These are phyloP conservation scores for Eleusine coracana DNA, from an alignment of 176 grass and related monocot genomes.

Conservation along the genomic window DNA sequence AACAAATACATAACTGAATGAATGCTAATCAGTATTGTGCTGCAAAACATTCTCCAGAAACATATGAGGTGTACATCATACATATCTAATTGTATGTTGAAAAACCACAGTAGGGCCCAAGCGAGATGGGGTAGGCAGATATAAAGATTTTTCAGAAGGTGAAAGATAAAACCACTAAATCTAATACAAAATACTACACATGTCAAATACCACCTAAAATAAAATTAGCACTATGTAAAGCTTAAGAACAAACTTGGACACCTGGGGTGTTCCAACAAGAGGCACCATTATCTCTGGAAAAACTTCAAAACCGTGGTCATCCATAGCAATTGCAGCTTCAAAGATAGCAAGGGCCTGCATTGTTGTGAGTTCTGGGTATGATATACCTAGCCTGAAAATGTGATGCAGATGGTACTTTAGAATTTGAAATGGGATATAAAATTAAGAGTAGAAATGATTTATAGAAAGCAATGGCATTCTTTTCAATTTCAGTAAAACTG, in stretches of 20 bases:
- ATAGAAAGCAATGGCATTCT: neutral
- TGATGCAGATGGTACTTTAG: neutral
- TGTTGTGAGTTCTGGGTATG: slow-evolving; percentile 79
- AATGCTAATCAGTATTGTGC: neutral
- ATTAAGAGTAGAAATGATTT: neutral
- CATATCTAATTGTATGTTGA: too few species aligned
- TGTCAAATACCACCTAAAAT: neutral
- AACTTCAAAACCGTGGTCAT: slow-evolving; percentile 77
- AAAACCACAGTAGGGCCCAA: too few species aligned
- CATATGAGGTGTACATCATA: too few species aligned
- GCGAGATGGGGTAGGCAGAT: neutral
- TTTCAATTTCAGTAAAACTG: too few species aligned
- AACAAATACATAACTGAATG: neutral
- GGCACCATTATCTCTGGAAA: slow-evolving; percentile 96
- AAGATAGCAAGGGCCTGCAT: slow-evolving; percentile 90
- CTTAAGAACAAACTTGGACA: slow-evolving; percentile 1
- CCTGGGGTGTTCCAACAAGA: slow-evolving; percentile 89
- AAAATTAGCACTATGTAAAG: neutral
- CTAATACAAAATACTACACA: neutral
- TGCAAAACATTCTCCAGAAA: neutral
- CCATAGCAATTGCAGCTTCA: slow-evolving; percentile 84
- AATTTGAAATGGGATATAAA: neutral
- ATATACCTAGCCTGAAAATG: slow-evolving; percentile 85
- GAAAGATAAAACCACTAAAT: neutral
- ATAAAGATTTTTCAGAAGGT: neutral